Conservation (phyloP, 2,329 filamentous ascomycete genomes). For the Xylaria sp. region DNA sequence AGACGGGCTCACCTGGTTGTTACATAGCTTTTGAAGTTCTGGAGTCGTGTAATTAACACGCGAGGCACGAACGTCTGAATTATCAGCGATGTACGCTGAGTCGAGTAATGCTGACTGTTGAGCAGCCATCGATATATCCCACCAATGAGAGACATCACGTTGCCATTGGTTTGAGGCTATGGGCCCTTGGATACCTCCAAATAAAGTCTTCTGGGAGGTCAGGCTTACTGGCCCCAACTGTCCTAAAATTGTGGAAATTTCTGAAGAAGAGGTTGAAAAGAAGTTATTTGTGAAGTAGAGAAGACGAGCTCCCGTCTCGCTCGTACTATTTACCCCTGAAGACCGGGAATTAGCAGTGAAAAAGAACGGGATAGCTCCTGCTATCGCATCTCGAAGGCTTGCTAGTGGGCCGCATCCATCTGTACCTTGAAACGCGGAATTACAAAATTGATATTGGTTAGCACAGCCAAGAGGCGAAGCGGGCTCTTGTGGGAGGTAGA, state of each 20-base stretch:
- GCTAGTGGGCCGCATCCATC: constrained; percentile 16
- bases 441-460: constrained; percentile 24
- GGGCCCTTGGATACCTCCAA: neutral
- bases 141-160: neutral
- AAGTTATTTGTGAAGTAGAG: neutral
- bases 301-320: neutral
- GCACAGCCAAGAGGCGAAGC: constrained; percentile 21
- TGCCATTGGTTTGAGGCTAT: neutral
- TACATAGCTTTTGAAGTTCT: neutral
- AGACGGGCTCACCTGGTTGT: no score
- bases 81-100: neutral
- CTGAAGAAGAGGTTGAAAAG: no score
- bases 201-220: neutral
- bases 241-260: neutral
- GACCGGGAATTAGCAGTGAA: neutral
- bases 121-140: neutral
- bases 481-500: constrained; percentile 6
- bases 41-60: neutral
- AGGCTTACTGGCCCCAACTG: neutral
- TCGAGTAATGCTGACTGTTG: neutral
- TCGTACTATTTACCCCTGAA: neutral
- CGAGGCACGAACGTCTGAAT: neutral
- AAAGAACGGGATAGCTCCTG: constrained; percentile 5
- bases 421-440: neutral
- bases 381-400: constrained; percentile 15